Evolutionary conservation across 1,139 yeast species (phyloP), one percentile per base, ranked within the genome.

Genomic region (Kodamaea derodonti): DNA sequence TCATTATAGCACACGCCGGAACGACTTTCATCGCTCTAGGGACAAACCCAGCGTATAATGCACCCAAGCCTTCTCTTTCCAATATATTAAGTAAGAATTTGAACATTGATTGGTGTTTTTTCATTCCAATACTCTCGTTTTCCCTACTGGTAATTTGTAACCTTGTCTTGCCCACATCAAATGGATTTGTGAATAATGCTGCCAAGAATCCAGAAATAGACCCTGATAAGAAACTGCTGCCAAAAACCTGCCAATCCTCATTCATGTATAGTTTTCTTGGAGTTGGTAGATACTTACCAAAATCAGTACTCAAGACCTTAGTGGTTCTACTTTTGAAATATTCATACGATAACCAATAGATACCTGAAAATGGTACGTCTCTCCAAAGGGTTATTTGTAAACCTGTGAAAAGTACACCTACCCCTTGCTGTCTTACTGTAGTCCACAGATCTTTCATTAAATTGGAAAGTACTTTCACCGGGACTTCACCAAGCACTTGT

Each of bases 1-100:
- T 90, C 99, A 92, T 94, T 25, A 92, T 92, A 2, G 98, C 98
- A 72, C 98, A 92, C 10, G 97, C 84, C 3, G 98, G 98, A 1
- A 97, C 96, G 27, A 92, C 84, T 53, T 92, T 92, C 56, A 90
- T 64, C 8, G 92, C 75, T 45, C 99, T 71, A 0, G 97, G 97
- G 2, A 78, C 69, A 28, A 88, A 64, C 0, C 98, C 98, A 26
- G 86, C 84, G 54, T 82, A 90, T 14, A 92, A 63, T 0, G 97
- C 94, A 4, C 70, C 53, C 12, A 75, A 32, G 0, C 99, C 98
- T 56, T 92, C 98, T 20, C 65, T 72, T 46, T 58, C 70, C 39
- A 76, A 69, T 27, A 92, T 90, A 22, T 69, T 66, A 27, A 57
- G 51, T 59, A 92, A 70, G 52, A 76, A 84, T 35, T 62, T 68